These are phyloP conservation scores for Lyophyllum semitale DNA, from an alignment of 768 basidiomycete species.

Conservation along the genomic window DNA sequence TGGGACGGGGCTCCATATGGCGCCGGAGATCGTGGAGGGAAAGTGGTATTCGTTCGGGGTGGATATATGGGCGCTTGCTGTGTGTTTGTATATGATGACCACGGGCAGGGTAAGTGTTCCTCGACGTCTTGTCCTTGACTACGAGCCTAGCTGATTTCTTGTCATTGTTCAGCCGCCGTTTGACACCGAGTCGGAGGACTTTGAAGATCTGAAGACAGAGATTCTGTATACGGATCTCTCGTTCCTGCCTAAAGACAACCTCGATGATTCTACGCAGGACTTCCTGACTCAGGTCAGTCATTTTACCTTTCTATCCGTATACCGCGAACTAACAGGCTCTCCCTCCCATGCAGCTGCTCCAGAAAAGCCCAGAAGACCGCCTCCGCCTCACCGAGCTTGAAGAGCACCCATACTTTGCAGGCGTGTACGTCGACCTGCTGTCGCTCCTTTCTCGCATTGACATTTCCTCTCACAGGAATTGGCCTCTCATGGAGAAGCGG, in stretches of 20 bases:
- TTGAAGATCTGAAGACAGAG: conserved; percentile 2
- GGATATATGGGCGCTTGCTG: conserved; percentile 14
- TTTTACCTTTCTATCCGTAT: neutral
- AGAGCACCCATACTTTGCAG: conserved; percentile 9
- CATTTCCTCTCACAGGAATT: conserved; percentile 13
- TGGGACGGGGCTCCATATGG: conserved; percentile 11
- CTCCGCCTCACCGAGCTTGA: conserved; percentile 5
- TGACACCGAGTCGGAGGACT: neutral
- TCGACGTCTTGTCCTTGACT: neutral
- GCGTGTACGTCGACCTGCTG: conserved; percentile 4
- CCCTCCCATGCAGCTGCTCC: conserved; percentile 6
- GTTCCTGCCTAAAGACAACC: neutral
- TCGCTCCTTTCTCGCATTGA: neutral
- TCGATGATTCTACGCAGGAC: conserved; percentile 3
- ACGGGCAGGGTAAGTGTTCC: conserved; percentile 12
- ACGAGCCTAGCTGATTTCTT: neutral
- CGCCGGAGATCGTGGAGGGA: conserved; percentile 12
- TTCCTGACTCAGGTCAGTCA: conserved; percentile 7
- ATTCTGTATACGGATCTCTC: conserved; percentile 5
- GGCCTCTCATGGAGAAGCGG: conserved; percentile 13
- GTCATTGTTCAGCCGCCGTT: conserved; percentile 8
- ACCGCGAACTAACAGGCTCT: neutral
- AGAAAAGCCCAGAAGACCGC: conserved; percentile 12
- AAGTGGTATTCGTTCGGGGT: conserved; percentile 13
- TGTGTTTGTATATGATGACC: conserved; percentile 14